phyloP scores from a whole-genome alignment of 768 basidiomycete species.

The Collybiopsis luxurians region DNA sequence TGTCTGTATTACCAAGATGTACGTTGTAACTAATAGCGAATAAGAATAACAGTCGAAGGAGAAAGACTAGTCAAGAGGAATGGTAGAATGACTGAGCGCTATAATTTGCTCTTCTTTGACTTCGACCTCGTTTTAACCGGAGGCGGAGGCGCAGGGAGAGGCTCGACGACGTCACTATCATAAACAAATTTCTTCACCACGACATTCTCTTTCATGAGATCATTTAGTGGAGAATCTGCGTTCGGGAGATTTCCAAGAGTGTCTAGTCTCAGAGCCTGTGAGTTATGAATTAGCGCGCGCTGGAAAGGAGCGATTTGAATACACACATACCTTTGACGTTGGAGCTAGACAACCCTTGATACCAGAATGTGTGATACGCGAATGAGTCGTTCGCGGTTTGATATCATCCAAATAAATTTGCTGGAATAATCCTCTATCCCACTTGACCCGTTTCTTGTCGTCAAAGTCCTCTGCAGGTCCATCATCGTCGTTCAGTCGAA shows the following conservation, averaged over 20 bases:
- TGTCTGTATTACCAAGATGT: too few relatives aligned
- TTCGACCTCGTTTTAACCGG: slow-evolving; percentile 50
- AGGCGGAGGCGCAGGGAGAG: slow-evolving; percentile 17
- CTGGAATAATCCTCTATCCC: slow-evolving; percentile 69
- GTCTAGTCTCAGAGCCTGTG: slow-evolving; percentile 61
- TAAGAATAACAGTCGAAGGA: too few relatives aligned
- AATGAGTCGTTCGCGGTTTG: slow-evolving; percentile 44
- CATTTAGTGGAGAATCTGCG: slow-evolving; percentile 50
- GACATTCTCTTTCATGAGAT: slow-evolving; percentile 63
- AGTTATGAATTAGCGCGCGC: not conserved
- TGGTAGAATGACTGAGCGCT: not conserved
- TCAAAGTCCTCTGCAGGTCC: slow-evolving; percentile 28
- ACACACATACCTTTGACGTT: slow-evolving; percentile 64
- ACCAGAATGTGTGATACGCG: slow-evolving; percentile 37
- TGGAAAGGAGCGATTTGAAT: too few relatives aligned
- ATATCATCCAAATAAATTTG: slow-evolving; percentile 63
- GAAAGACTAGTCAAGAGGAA: too few relatives aligned
- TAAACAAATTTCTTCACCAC: slow-evolving; percentile 79
- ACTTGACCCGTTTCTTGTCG: slow-evolving; percentile 64
- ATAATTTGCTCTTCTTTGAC: slow-evolving; percentile 47
- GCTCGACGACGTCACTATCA: slow-evolving; percentile 57
- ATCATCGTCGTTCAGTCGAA: slow-evolving; percentile 33
- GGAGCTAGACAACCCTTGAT: slow-evolving; percentile 61
- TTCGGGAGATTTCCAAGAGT: slow-evolving; percentile 69
- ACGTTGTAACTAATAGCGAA: too few relatives aligned